These are phyloP conservation scores for Diaporthe aspalathi DNA, from an alignment of 2,329 filamentous ascomycete species.

Conservation along the genomic window DNA sequence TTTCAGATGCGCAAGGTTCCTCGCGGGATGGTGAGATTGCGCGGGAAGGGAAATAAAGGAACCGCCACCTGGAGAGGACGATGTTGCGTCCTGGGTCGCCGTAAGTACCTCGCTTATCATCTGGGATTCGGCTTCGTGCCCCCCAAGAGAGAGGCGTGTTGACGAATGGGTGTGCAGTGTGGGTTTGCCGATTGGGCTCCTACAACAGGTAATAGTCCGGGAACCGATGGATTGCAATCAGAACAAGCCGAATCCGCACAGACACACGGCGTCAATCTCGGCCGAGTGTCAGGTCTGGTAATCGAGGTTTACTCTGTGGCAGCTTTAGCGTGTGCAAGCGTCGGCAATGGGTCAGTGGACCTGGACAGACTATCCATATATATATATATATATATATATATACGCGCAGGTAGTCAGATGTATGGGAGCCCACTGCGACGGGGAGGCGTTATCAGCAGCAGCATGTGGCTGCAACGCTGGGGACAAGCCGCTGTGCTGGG, in stretches of 20 bases:
- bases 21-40: constrained; percentile 9
- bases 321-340: too few relatives aligned
- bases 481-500: constrained; percentile 10
- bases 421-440: constrained; percentile 18
- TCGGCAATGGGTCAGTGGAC: neutral
- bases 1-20: constrained; percentile 15
- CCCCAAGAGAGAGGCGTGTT: too few relatives aligned
- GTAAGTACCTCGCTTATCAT: neutral
- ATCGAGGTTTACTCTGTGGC: neutral
- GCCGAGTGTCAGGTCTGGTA: neutral
- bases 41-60: constrained; percentile 15
- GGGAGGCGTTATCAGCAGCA: constrained; percentile 15
- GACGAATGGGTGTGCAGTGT: neutral
- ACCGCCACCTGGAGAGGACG: neutral
- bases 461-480: neutral
- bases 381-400: neutral
- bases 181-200: too few relatives aligned
- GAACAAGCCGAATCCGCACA: constrained; percentile 18
- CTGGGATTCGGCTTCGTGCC: too few relatives aligned
- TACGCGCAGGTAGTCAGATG: neutral
- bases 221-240: neutral
- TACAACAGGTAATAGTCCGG: too few relatives aligned
- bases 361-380: neutral
- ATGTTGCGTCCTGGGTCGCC: neutral
- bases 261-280: constrained; percentile 1